Evolutionary conservation across 805 yeast species (phyloP).

Genomic region (Wickerhamomyces mucosus): DNA sequence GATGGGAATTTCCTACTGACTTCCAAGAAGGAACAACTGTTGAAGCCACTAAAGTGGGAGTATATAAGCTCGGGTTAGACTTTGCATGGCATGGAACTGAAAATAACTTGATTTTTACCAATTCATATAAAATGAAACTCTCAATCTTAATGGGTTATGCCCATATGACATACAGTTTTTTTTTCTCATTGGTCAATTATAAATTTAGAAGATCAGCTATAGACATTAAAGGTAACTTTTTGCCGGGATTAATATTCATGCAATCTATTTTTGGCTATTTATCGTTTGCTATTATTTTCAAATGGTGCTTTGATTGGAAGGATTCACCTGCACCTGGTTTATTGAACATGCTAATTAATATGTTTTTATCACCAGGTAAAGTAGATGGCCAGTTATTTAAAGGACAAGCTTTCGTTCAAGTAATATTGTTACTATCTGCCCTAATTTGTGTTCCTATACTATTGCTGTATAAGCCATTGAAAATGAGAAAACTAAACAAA

Average conservation of each 20-base stretch:
- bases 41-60: slow-evolving; percentile 55
- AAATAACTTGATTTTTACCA: slow-evolving; percentile 79
- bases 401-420: slow-evolving; percentile 75
- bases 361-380: slow-evolving; percentile 91
- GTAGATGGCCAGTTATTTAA: slow-evolving; percentile 72
- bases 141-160: slow-evolving; percentile 89
- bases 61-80: slow-evolving; percentile 82
- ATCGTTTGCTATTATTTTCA: slow-evolving; percentile 76
- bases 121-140: slow-evolving; percentile 95
- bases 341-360: slow-evolving; percentile 87
- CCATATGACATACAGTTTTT: slow-evolving; percentile 88
- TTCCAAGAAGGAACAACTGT: slow-evolving; percentile 55
- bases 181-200: slow-evolving; percentile 79
- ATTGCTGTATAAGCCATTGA: slow-evolving; percentile 74
- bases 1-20: slow-evolving; percentile 87
- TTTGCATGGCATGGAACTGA: slow-evolving; percentile 97
- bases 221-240: slow-evolving; percentile 85
- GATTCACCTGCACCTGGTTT: slow-evolving; percentile 83
- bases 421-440: slow-evolving; percentile 64
- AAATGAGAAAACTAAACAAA: slow-evolving; percentile 48
- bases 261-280: slow-evolving; percentile 94
- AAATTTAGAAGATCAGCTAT: slow-evolving; percentile 56
- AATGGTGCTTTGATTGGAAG: slow-evolving; percentile 93
- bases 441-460: slow-evolving; percentile 89
- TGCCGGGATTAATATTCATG: slow-evolving; percentile 93